These are phyloP conservation scores for Cunninghamia lanceolata DNA, from an alignment of 75 land plant species.

Conservation along the genomic window DNA sequence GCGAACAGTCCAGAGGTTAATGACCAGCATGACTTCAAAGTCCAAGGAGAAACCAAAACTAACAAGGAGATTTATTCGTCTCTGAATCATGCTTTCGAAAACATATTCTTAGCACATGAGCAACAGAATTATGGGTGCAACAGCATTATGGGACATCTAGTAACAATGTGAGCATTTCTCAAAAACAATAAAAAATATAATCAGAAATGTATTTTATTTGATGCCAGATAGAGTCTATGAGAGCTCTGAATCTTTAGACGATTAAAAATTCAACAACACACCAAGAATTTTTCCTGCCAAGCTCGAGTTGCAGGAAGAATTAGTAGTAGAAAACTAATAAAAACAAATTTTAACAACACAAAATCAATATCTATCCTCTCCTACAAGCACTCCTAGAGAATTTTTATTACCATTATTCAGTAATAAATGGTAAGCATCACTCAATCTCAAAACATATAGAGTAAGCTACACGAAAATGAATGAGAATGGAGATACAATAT, in stretches of 20 bases:
- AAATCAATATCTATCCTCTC: not conserved
- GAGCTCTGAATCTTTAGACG: not conserved
- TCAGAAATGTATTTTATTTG: not conserved
- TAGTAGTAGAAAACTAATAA: not conserved
- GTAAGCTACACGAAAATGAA: not conserved
- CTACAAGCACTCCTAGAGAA: not conserved
- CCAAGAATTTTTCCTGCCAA: not conserved
- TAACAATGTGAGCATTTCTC: not conserved
- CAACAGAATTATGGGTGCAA: not conserved
- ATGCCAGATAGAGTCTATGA: not conserved
- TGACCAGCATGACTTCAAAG: not conserved
- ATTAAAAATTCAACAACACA: not conserved
- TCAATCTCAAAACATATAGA: not conserved
- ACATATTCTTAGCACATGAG: not conserved
- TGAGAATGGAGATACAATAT: not conserved
- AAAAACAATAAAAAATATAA: not conserved
- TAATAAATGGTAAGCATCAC: not conserved
- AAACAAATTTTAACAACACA: not conserved
- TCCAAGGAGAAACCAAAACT: not conserved
- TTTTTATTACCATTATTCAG: not conserved
- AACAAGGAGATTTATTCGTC: not conserved
- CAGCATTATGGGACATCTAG: not conserved
- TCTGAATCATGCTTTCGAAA: not conserved
- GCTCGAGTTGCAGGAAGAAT: not conserved
- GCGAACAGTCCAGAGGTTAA: not conserved